Conservation (phyloP, 495 filamentous ascomycete species). For the Aspergillus baeticus region DNA sequence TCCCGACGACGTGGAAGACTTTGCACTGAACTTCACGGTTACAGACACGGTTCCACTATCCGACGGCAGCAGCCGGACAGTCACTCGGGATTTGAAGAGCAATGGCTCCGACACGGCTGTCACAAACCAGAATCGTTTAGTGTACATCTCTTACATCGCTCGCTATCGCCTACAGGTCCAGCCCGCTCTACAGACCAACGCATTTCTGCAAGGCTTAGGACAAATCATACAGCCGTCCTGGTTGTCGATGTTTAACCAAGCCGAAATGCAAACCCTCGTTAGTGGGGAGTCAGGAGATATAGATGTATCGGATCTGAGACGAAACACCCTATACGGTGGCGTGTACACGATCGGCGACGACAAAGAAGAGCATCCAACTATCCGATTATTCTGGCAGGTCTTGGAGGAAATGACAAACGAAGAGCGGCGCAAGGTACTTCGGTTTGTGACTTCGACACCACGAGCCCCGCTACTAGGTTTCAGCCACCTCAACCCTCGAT, state of each 20-base stretch:
- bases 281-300: conserved; percentile 83
- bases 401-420: conserved; percentile 71
- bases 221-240: conserved; percentile 88
- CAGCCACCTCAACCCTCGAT: conserved; percentile 76
- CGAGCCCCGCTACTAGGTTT: conserved; percentile 92
- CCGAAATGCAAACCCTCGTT: conserved; percentile 87
- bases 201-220: conserved; percentile 81
- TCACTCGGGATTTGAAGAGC: conserved; percentile 72
- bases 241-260: conserved; percentile 98
- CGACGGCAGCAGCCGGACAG: conserved; percentile 39
- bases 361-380: conserved; percentile 75
- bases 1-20: conserved; percentile 71
- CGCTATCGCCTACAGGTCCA: conserved; percentile 81
- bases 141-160: conserved; percentile 93
- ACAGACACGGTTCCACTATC: conserved; percentile 68
- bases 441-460: conserved; percentile 93
- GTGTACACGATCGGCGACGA: conserved; percentile 87
- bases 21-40: conserved; percentile 87
- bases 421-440: conserved; percentile 82
- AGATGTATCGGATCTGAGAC: conserved; percentile 82
- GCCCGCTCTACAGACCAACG: conserved; percentile 72
- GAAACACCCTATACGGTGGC: conserved; percentile 83
- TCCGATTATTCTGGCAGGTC: conserved; percentile 90
- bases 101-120: conserved; percentile 76
- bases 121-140: conserved; percentile 84